Base-by-base conservation (phyloP, 1,139 yeast genomes). In the Candida tetrigidarum region DNA sequence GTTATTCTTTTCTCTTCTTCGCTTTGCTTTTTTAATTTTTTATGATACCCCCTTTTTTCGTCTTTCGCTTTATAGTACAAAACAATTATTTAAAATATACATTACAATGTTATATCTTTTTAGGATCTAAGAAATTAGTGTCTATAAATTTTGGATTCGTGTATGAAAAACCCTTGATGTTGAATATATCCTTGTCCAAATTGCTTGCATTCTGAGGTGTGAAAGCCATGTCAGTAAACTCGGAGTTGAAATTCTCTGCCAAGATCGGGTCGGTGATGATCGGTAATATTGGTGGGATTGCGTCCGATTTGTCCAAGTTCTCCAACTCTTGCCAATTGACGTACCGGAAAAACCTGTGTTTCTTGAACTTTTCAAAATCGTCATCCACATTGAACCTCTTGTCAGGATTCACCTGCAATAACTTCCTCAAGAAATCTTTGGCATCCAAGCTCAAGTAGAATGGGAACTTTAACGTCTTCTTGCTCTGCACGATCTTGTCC, bases 171-270 rank as follows among this genome's bases (percentile, higher is more conserved):
- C 74, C 78, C 35, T 69, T 66, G 23, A 74, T 70, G 50, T 72
- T 71, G 43, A 74, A 58, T 28, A 73, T 64, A 45, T 73, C 75
- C 18, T 46, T 12, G 28, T 20, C 33, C 57, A 48, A 41, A 50
- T 28, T 46, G 19, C 14, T 15, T 7, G 14, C 48, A 33, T 44
- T 46, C 18, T 73, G 76, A 1, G 79, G 80, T 1, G 78, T 71
- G 51, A 74, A 68, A 2, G 69, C 59, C 88, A 91, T 82, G n/a
- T 80, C 83, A 0, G 98, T 92, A 65, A 92, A 93, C 55, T 90
- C 96, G 16, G 77, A 67, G 56, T 93, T 96, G 62, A 93, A 93
- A 61, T 93, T 93, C 62, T 93, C 98, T 0, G 99, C 99, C 52
- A 89, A 67, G 27, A 78, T 82, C 11, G 96, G 92, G 57, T 91